phyloP scores from a whole-genome alignment of 2,329 filamentous ascomycete genomes.

The Nemania sp. region DNA sequence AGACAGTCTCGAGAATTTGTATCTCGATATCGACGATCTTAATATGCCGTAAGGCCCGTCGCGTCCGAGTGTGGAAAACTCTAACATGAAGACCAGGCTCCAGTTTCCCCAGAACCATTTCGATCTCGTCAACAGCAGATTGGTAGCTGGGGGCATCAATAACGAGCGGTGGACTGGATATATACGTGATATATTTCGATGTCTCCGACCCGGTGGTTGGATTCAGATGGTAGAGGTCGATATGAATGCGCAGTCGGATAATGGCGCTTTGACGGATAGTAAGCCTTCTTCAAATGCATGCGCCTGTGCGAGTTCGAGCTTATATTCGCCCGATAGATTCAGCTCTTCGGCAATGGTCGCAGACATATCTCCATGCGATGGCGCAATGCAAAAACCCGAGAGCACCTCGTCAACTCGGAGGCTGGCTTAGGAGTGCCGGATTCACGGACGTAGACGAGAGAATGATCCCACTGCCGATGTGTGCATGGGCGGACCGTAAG shows the following conservation, averaged over 20 bases:
- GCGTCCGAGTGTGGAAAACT: slow-evolving; percentile 1
- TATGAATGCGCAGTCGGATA: slow-evolving; percentile 83
- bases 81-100: slow-evolving; percentile 32
- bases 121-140: slow-evolving; percentile 80
- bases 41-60: slow-evolving; percentile 58
- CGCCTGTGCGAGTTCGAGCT: slow-evolving; percentile 2
- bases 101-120: slow-evolving; percentile 70
- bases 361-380: slow-evolving; percentile 63
- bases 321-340: slow-evolving; percentile 50
- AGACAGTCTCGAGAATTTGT: slow-evolving; percentile 66
- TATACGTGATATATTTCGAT: slow-evolving; percentile 71
- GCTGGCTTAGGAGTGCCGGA: slow-evolving; percentile 62
- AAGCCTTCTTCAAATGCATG: slow-evolving; percentile 31
- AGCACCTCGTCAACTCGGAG: slow-evolving; percentile 62
- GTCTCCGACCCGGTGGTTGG: slow-evolving; percentile 79
- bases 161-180: slow-evolving; percentile 73
- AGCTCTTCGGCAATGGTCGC: slow-evolving; percentile 70
- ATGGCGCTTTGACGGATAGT: slow-evolving; percentile 72
- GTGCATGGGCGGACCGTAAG: slow-evolving; percentile 69
- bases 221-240: slow-evolving; percentile 88
- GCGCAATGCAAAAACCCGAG: slow-evolving; percentile 67
- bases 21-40: slow-evolving; percentile 72
- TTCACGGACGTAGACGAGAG: slow-evolving; percentile 68
- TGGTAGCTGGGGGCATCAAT: slow-evolving; percentile 73
- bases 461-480: slow-evolving; percentile 69